These are phyloP conservation scores for Dactylis glomerata DNA, from an alignment of 176 grass and related monocot genomes.

Conservation along the genomic window DNA sequence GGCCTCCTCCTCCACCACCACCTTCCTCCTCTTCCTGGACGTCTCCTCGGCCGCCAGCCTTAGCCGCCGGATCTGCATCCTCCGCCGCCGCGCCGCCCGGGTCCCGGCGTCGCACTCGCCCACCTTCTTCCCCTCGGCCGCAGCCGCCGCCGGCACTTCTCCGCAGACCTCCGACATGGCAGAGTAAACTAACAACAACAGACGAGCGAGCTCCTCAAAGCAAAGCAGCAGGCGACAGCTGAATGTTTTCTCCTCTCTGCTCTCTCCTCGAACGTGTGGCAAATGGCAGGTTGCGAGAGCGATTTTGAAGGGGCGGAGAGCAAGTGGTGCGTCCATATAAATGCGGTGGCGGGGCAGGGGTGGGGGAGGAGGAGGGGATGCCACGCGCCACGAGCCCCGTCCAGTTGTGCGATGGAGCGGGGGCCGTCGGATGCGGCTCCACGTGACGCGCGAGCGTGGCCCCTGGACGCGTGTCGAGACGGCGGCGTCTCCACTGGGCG, in stretches of 20 bases:
- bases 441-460: slow-evolving; percentile 42
- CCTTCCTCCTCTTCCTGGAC: slow-evolving; percentile 30
- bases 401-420: slow-evolving; percentile 34
- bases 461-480: slow-evolving; percentile 31
- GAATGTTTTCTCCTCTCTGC: neutral
- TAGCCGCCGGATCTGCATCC: slow-evolving; percentile 59
- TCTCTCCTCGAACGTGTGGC: neutral
- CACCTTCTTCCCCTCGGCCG: slow-evolving; percentile 23
- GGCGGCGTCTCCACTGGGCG: neutral
- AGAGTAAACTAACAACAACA: neutral
- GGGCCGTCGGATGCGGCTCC: slow-evolving; percentile 35
- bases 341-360: neutral
- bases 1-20: neutral
- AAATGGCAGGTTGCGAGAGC: neutral
- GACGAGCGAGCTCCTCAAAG: neutral
- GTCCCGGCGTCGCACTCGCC: slow-evolving; percentile 19
- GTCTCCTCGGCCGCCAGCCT: slow-evolving; percentile 32
- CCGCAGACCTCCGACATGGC: slow-evolving; percentile 49
- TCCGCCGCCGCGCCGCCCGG: slow-evolving; percentile 42
- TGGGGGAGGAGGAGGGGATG: neutral
- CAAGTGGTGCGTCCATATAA: slow-evolving; percentile 24
- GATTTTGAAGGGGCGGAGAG: neutral
- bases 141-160: slow-evolving; percentile 10
- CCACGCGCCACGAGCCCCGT: slow-evolving; percentile 22
- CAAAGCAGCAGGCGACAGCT: too few species aligned